Evolutionary conservation across 2,329 filamentous ascomycete species (phyloP).

Genomic region (Diaporthe citriasiana): DNA sequence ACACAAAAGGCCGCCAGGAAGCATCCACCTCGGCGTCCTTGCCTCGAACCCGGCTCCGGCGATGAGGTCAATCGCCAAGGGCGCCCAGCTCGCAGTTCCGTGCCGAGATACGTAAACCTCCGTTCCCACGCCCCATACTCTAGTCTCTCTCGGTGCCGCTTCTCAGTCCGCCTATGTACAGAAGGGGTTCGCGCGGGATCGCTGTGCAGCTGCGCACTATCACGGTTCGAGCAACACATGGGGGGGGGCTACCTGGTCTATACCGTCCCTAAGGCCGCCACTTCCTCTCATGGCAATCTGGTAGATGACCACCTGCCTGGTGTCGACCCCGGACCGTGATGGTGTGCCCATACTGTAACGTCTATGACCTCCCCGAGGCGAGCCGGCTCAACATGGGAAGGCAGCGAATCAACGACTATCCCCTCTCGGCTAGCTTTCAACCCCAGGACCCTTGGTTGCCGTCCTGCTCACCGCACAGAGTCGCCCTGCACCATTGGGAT

Average conservation of each 20-base stretch:
- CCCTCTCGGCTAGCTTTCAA: constrained; percentile 24
- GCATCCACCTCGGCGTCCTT: neutral
- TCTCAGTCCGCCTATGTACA: neutral
- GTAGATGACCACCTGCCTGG: neutral
- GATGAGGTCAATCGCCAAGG: neutral
- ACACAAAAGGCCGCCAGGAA: too few species aligned
- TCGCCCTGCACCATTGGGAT: constrained; percentile 17
- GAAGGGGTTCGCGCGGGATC: constrained; percentile 2
- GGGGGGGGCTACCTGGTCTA: neutral
- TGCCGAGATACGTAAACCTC: constrained; percentile 17
- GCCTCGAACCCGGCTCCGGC: constrained; percentile 23
- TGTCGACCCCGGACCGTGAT: neutral
- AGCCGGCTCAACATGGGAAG: constrained; percentile 37
- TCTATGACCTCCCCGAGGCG: neutral
- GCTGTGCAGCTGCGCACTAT: constrained; percentile 15
- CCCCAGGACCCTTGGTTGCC: constrained; percentile 18
- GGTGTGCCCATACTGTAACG: constrained; percentile 9
- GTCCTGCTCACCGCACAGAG: constrained; percentile 20
- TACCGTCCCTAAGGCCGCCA: neutral
- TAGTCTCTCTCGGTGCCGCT: constrained; percentile 1
- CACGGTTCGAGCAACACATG: neutral
- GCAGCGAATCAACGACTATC: constrained; percentile 14
- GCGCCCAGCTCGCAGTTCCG: constrained; percentile 7
- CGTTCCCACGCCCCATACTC: neutral
- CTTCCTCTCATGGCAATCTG: too few species aligned